Percentiles rank a stretch among this genome's conserved stretches.
These are phyloP conservation scores for Gossypium schwendimanii DNA, from an alignment of 441 rosid genomes.

Conservation along the genomic window DNA sequence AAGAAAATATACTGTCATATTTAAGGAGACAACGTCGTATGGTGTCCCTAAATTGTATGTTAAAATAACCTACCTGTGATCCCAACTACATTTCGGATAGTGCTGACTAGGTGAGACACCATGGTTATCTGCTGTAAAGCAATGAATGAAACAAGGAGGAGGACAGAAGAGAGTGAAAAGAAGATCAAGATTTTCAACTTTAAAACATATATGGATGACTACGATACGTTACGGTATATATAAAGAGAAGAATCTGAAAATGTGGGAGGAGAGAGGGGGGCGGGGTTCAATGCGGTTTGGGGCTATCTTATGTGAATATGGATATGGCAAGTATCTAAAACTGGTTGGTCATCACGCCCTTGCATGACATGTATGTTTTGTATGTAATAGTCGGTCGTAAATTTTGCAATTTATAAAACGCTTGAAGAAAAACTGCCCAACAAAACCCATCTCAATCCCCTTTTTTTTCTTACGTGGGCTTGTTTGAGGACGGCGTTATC, in stretches of 20 bases:
- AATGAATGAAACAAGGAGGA: background rate
- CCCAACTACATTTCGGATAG: slow-evolving; percentile 44
- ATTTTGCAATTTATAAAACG: background rate
- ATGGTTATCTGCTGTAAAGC: slow-evolving; percentile 18
- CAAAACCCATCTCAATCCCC: background rate
- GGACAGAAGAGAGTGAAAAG: background rate
- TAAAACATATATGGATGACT: background rate
- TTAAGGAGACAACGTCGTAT: background rate
- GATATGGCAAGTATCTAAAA: slow-evolving; percentile 8
- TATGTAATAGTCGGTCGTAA: background rate
- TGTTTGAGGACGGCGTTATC: background rate
- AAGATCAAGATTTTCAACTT: background rate
- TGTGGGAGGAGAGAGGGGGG: background rate
- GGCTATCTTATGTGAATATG: background rate
- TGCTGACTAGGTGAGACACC: slow-evolving; percentile 31
- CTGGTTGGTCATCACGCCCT: slow-evolving; percentile 9
- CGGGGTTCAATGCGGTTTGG: background rate
- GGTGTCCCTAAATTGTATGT: background rate
- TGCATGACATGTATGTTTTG: slow-evolving; percentile 11
- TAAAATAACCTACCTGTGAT: slow-evolving; percentile 29
- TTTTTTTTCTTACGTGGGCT: background rate
- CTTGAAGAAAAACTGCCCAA: background rate
- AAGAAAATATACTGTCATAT: background rate
- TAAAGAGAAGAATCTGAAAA: background rate
- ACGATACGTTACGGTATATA: background rate